Conservation (phyloP, 257 asterid species). For the Rhazya stricta region DNA sequence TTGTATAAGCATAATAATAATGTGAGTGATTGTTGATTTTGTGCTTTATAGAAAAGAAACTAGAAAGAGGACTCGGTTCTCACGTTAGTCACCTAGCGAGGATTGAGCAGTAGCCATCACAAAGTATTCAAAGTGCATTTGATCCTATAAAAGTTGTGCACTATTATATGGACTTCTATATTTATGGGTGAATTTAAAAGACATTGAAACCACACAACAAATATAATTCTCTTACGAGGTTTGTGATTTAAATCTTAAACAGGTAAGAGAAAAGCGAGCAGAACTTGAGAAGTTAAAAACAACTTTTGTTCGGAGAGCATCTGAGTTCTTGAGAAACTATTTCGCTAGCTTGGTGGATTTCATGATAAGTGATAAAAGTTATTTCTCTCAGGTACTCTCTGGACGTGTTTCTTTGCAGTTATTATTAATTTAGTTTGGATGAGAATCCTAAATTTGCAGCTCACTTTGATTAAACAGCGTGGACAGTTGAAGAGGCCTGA, state of each 20-base stretch:
- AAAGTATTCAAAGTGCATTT: neutral
- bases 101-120: neutral
- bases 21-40: neutral
- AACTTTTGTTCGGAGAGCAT: constrained; percentile 80
- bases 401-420: neutral
- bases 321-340: constrained; percentile 81
- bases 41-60: neutral
- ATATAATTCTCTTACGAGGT: constrained; percentile 13
- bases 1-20: neutral
- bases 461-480: constrained; percentile 49
- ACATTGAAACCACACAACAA: neutral
- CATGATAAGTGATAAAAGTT: constrained; percentile 90
- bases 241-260: constrained; percentile 27
- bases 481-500: constrained; percentile 98
- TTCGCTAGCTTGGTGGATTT: constrained; percentile 95
- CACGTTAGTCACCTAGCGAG: neutral
- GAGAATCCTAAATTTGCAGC: constrained; percentile 17
- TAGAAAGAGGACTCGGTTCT: neutral
- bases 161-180: neutral
- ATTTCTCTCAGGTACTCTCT: constrained; percentile 83
- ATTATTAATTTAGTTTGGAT: neutral
- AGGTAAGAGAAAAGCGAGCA: constrained; percentile 88
- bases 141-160: neutral
- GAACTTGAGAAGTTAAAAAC: constrained; percentile 72
- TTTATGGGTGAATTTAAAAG: neutral